These are phyloP conservation scores for Aspergillus aculeatus DNA, from an alignment of 2,329 filamentous ascomycete species.

Conservation along the genomic window DNA sequence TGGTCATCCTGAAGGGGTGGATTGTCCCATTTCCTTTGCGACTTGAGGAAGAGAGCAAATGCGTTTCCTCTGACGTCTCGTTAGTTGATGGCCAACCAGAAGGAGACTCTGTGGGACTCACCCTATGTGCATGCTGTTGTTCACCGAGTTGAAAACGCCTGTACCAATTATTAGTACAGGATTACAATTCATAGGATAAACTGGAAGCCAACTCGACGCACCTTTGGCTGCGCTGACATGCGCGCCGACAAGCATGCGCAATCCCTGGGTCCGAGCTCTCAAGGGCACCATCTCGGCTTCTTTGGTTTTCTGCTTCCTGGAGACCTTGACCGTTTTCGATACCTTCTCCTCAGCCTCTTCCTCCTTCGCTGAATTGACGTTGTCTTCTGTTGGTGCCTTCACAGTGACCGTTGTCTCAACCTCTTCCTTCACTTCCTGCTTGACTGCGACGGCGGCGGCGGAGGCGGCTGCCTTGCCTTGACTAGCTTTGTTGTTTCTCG, in stretches of 20 bases:
- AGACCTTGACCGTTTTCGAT: conserved; percentile 49
- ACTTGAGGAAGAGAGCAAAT: conserved; percentile 94
- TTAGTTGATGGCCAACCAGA: neutral
- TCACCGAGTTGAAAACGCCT: conserved; percentile 87
- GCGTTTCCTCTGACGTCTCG: conserved; percentile 67
- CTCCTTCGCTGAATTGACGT: conserved; percentile 18
- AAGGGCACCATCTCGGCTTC: conserved; percentile 59
- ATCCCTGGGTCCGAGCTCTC: conserved; percentile 65
- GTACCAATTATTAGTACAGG: conserved; percentile 14
- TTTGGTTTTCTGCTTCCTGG: conserved; percentile 54
- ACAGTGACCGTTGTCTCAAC: conserved; percentile 7
- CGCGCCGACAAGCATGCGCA: conserved; percentile 85
- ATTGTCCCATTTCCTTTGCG: conserved; percentile 90
- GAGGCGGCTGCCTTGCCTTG: neutral
- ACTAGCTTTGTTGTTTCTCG: conserved; percentile 3
- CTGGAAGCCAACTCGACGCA: conserved; percentile 37
- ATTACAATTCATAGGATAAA: conserved; percentile 5
- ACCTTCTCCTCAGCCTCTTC: conserved; percentile 19
- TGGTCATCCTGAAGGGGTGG: conserved; percentile 70
- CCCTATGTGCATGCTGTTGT: conserved; percentile 74
- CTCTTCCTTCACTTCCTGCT: conserved; percentile 19
- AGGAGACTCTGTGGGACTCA: conserved; percentile 25
- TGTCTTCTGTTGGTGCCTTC: neutral
- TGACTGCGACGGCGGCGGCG: conserved; percentile 2
- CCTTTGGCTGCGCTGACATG: conserved; percentile 90